Conservation (phyloP, 2,329 filamentous ascomycete genomes). For the Lithohypha guttulata region DNA sequence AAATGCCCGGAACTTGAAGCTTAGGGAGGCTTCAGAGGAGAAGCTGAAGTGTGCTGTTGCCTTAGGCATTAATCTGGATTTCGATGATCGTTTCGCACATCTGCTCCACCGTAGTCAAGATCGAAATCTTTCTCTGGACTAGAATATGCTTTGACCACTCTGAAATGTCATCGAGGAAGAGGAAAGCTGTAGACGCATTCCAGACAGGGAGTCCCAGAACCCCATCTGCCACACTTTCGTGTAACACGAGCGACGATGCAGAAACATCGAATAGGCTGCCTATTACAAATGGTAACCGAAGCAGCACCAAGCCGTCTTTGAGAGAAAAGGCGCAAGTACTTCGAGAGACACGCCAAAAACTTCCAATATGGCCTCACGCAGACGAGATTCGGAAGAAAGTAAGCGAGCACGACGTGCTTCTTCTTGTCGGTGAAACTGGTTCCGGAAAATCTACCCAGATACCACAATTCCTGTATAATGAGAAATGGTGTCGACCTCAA, state of each 20-base stretch:
- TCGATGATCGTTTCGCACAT: no score
- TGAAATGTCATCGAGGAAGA: constrained; percentile 3
- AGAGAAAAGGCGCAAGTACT: constrained; percentile 22
- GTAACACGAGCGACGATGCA: not conserved
- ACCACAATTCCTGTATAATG: constrained; percentile 72
- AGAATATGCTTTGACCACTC: no score
- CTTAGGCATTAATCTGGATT: no score
- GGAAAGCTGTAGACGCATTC: constrained; percentile 7
- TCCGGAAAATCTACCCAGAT: constrained; percentile 96
- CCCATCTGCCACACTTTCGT: not conserved
- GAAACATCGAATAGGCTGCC: not conserved
- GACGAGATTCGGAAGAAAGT: constrained; percentile 58
- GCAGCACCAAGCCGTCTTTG: not conserved
- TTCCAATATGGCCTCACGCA: constrained; percentile 72
- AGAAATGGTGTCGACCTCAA: constrained; percentile 64
- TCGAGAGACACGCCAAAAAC: constrained; percentile 47
- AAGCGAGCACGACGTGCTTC: constrained; percentile 58
- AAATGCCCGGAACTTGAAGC: no score
- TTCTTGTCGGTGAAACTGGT: constrained; percentile 87
- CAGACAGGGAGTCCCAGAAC: not conserved
- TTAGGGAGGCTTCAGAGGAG: no score
- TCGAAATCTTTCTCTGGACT: no score
- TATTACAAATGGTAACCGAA: not conserved
- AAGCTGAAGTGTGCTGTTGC: no score
- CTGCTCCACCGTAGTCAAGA: no score